Evolutionary conservation across 768 basidiomycete species (phyloP).

Genomic region (Glaciozyma martinii): DNA sequence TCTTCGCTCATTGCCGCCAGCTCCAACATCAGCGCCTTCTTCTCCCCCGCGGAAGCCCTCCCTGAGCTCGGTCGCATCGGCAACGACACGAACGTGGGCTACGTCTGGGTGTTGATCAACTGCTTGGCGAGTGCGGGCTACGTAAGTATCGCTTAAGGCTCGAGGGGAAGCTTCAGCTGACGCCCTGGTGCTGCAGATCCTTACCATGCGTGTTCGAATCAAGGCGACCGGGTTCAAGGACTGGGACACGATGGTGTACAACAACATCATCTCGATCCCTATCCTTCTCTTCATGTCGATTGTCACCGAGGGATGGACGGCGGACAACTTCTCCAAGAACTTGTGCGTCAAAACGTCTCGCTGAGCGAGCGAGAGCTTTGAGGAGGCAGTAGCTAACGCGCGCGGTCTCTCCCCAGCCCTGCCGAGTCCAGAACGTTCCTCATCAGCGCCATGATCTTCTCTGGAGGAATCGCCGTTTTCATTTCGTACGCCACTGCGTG

Average conservation of each 20-base stretch:
- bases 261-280: conserved; percentile 90
- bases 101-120: conserved; percentile 77
- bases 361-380: not conserved
- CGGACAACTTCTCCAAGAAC: conserved; percentile 63
- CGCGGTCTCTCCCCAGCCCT: conserved; percentile 52
- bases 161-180: conserved; percentile 68
- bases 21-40: conserved; percentile 59
- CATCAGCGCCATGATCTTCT: conserved; percentile 81
- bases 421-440: conserved; percentile 66
- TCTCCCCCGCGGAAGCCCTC: conserved; percentile 41
- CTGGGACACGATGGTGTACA: conserved; percentile 99
- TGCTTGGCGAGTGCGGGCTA: conserved; percentile 2
- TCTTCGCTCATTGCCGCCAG: conserved; percentile 97
- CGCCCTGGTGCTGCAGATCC: conserved; percentile 65
- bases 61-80: not conserved
- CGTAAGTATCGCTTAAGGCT: no score
- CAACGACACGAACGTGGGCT: conserved; percentile 54
- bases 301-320: conserved; percentile 79
- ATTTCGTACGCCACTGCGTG: conserved; percentile 96
- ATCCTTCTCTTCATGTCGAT: conserved; percentile 74
- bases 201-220: conserved; percentile 93
- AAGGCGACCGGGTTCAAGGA: conserved; percentile 82
- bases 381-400: not conserved
- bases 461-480: conserved; percentile 93
- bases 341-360: conserved; percentile 57